Conservation (phyloP, 257 asterid species). For the Eucommia ulmoides region DNA sequence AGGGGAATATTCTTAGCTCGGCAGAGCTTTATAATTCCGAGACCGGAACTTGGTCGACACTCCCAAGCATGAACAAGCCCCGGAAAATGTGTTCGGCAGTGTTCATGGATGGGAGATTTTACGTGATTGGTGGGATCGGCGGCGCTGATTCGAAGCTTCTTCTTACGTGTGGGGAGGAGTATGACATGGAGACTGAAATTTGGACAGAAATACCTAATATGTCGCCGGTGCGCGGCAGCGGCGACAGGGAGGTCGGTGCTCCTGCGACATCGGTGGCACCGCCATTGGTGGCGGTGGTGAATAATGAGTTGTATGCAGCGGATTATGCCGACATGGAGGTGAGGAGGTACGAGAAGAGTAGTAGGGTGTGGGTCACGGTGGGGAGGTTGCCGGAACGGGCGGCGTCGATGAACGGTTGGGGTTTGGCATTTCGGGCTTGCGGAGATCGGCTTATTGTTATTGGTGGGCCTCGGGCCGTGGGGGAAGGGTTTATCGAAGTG, state of each 20-base stretch:
- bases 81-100: slow-evolving; percentile 88
- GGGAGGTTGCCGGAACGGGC: slow-evolving; percentile 74
- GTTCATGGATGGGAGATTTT: slow-evolving; percentile 64
- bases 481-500: slow-evolving; percentile 40
- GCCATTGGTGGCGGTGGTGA: slow-evolving; percentile 77
- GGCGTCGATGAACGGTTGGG: slow-evolving; percentile 67
- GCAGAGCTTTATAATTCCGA: slow-evolving; percentile 63
- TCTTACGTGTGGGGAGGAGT: slow-evolving; percentile 42
- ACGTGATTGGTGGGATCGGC: slow-evolving; percentile 63
- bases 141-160: slow-evolving; percentile 33
- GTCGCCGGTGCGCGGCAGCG: slow-evolving; percentile 54
- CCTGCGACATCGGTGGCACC: slow-evolving; percentile 77
- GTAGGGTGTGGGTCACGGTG: slow-evolving; percentile 36
- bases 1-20: slow-evolving; percentile 25
- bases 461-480: slow-evolving; percentile 55
- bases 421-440: slow-evolving; percentile 42
- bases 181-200: slow-evolving; percentile 27
- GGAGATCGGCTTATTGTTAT: slow-evolving; percentile 52
- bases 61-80: slow-evolving; percentile 60
- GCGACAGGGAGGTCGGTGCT: slow-evolving; percentile 38
- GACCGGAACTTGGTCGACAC: slow-evolving; percentile 36
- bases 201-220: slow-evolving; percentile 83
- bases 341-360: slow-evolving; percentile 44
- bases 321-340: slow-evolving; percentile 77
- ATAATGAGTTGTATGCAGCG: slow-evolving; percentile 71